Conservation (phyloP, 495 filamentous ascomycete species). For the Amphirosellinia nigrospora region DNA sequence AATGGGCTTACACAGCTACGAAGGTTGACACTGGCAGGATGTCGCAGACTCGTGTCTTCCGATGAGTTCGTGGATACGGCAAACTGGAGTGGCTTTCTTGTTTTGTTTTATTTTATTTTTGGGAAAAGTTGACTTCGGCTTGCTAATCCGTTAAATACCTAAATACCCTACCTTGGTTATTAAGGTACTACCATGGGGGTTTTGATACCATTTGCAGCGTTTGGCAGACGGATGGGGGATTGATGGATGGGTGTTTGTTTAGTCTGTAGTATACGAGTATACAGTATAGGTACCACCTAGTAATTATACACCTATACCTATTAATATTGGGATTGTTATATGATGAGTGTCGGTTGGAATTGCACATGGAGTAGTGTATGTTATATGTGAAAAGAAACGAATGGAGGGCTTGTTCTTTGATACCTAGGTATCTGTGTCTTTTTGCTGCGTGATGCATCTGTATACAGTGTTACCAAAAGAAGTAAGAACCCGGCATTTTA, state of each 20-base stretch:
- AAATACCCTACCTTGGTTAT: background rate
- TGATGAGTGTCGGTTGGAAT: conserved; percentile 23
- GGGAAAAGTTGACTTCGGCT: background rate
- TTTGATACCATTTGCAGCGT: conserved; percentile 26
- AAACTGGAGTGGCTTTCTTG: background rate
- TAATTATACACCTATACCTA: background rate
- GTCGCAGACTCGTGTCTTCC: background rate
- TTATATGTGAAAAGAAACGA: background rate
- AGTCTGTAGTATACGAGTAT: background rate
- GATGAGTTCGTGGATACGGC: background rate
- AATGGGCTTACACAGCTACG: background rate
- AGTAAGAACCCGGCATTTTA: background rate
- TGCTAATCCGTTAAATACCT: background rate
- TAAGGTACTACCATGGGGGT: background rate
- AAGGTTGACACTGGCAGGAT: background rate
- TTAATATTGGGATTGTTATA: conserved; percentile 31
- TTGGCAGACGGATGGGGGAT: background rate
- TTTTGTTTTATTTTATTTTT: background rate
- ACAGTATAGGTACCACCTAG: background rate
- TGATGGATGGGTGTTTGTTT: background rate
- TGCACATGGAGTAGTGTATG: no score
- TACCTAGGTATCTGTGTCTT: no score
- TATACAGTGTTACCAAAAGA: background rate
- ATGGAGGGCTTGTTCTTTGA: background rate
- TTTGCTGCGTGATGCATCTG: no score